Evolutionary conservation across 2,329 filamentous ascomycete genomes (phyloP), one percentile per base, ranked within the genome.

Genomic region (Sporothrix phasma): DNA sequence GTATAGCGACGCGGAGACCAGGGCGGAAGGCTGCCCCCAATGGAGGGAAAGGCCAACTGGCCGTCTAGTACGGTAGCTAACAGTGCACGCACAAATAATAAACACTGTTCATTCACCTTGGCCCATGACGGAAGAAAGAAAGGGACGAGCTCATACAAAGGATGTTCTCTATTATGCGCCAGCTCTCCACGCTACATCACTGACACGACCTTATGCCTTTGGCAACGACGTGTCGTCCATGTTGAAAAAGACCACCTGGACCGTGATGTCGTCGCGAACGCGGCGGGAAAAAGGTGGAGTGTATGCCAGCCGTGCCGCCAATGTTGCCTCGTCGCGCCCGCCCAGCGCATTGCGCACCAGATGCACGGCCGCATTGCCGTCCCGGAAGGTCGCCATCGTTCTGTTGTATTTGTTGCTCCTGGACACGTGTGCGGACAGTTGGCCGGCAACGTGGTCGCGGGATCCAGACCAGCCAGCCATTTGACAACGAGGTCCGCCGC

Each of bases 301-400:
- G 24, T 99, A 80, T 1, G 94, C 97, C 70, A 99, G 81, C 67
- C 99, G 79, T 19, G 93, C 93, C 71, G 89, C 95, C n/a, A 99
- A 84, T 81, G 96, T 93, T 76, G 99, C 95, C 71, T 87, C 86
- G 71, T 99, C 92, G 73, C 89, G 92, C 11, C 94, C 94, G 62
- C 94, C 94, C 31, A 99, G 84, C 0, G 94, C 94, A 72, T 99
- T 99, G 67, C 94, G 86, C 56, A 97, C 89, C 54, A 99, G 83
- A 77, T 99, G 94, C 1, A 94, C 97, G 0, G 94, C 94, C 7
- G 89, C 94, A 69, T 99, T 99, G 78, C 92, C 92, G 74, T 99
- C 95, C 77, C 95, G 87, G n/a, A n/a, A n/a, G 11, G 96, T 89
- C 92, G 94, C 4, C 97, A 80, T 13, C 45, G 59, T 22, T n/a